Evolutionary conservation across 148 eudicot genomes (phyloP).

Genomic region (Amaranthus palmeri): DNA sequence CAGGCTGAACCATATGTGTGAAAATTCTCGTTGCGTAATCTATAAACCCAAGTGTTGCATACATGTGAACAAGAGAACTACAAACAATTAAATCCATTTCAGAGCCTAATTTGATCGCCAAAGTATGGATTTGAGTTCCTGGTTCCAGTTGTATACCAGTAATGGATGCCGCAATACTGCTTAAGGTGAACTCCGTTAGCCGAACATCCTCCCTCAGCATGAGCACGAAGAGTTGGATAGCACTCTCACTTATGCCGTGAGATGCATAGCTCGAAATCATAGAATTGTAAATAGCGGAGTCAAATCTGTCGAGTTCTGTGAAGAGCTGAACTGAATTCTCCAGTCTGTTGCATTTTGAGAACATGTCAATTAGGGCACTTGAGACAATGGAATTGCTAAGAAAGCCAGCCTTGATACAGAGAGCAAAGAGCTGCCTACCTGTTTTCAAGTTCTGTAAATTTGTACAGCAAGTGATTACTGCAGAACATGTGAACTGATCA

Average conservation of each 20-base stretch:
- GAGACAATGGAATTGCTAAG: conserved; percentile 59
- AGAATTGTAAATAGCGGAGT: conserved; percentile 58
- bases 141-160: conserved; percentile 42
- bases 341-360: conserved; percentile 78
- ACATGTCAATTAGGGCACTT: conserved; percentile 74
- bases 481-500: conserved; percentile 59
- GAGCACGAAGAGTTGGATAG: conserved; percentile 46
- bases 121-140: conserved; percentile 63
- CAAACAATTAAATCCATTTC: conserved; percentile 46
- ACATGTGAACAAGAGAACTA: conserved; percentile 73
- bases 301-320: conserved; percentile 32
- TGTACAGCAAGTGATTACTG: conserved; percentile 44
- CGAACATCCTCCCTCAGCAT: conserved; percentile 38
- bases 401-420: conserved; percentile 57
- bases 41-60: conserved; percentile 56
- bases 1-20: conserved; percentile 32
- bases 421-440: conserved; percentile 60
- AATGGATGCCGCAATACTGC: conserved; percentile 47
- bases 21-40: conserved; percentile 49
- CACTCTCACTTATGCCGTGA: conserved; percentile 41
- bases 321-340: conserved; percentile 51
- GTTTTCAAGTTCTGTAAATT: conserved; percentile 46
- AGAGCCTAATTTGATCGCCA: conserved; percentile 55
- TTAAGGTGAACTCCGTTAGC: conserved; percentile 70
- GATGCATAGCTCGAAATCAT: conserved; percentile 63